Evolutionary conservation across 495 filamentous ascomycete genomes (phyloP), one percentile per base, ranked within the genome.

Genomic region (Aspergillus diversus): DNA sequence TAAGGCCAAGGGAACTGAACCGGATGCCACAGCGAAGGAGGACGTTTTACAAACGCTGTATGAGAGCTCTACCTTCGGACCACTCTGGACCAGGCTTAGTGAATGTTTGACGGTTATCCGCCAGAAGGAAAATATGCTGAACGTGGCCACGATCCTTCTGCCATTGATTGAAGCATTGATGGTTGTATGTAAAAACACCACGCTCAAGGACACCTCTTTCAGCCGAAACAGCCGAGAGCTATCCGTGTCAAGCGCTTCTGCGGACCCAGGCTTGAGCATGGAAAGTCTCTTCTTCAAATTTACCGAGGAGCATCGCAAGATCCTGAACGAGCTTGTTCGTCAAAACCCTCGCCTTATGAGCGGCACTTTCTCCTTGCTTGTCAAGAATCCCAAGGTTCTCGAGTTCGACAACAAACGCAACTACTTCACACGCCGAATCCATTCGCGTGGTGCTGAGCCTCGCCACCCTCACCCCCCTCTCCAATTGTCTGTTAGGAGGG

Each of bases 361-460:
- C 64, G 95, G 93, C 47, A 96, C 93, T 13, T 97, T 99, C 76
- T 93, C 93, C 7, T 81, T 97, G 42, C 80, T 99, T 33, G 93
- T 97, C 64, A 97, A 97, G 80, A 99, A 99, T 69, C 96, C 95
- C 50, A 98, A 97, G 84, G 95, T 99, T 13, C 77, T 99, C 51
- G 95, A 99, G 68, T 99, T 99, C 69, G 95, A 99, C 74, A 99
- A 98, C 79, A 99, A 99, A 83, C 93, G 96, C 67, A 97, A 96
- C 74, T 99, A 95, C 84, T 99, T 99, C 81, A 97, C 85, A 74
- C 90, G 96, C 49, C 91, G 90, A 65, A 84, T 99, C 17, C 95
- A 98, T 73, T 83, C 86, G 39, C 91, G 93, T 58, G 81, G 80
- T 7, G 82, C 83, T 12, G 85, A 90, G 64, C 81, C 85, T 64